Percentiles rank a stretch among this genome's conserved stretches.
Evolutionary conservation across 2,329 filamentous ascomycete genomes (phyloP).

Genomic region (Fusarium succisae): DNA sequence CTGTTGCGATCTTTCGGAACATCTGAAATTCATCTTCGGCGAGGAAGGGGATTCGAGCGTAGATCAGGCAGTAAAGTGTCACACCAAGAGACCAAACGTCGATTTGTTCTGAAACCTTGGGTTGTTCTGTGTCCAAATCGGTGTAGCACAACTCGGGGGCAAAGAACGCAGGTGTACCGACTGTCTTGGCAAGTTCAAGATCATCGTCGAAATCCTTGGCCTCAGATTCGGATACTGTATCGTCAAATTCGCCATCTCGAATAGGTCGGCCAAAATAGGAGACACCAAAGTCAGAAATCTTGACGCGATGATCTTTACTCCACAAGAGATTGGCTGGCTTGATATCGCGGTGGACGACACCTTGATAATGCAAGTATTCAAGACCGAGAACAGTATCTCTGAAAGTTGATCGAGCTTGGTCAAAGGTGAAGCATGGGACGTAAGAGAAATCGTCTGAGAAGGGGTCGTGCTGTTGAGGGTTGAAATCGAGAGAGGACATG

Average conservation of each 20-base stretch:
- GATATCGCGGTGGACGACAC: conserved; percentile 85
- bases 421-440: conserved; percentile 90
- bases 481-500: conserved; percentile 72
- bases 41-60: conserved; percentile 90
- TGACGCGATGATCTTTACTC: conserved; percentile 85
- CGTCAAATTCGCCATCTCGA: conserved; percentile 81
- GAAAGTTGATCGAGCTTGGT: conserved; percentile 84
- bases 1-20: conserved; percentile 89
- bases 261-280: conserved; percentile 94
- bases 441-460: conserved; percentile 91
- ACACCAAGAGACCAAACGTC: conserved; percentile 98
- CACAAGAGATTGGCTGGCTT: conserved; percentile 92
- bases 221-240: conserved; percentile 80
- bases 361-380: conserved; percentile 91
- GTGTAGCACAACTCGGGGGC: conserved; percentile 96
- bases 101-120: conserved; percentile 88
- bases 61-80: conserved; percentile 94
- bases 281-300: conserved; percentile 98
- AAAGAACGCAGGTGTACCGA: conserved; percentile 97
- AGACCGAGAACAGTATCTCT: conserved; percentile 92
- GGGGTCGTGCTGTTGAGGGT: conserved; percentile 67
- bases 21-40: conserved; percentile 92
- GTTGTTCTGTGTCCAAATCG: conserved; percentile 74
- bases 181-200: conserved; percentile 95
- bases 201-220: conserved; percentile 90